Base-by-base conservation (phyloP, 345 rosid species). In the Gossypium longicalyx region DNA sequence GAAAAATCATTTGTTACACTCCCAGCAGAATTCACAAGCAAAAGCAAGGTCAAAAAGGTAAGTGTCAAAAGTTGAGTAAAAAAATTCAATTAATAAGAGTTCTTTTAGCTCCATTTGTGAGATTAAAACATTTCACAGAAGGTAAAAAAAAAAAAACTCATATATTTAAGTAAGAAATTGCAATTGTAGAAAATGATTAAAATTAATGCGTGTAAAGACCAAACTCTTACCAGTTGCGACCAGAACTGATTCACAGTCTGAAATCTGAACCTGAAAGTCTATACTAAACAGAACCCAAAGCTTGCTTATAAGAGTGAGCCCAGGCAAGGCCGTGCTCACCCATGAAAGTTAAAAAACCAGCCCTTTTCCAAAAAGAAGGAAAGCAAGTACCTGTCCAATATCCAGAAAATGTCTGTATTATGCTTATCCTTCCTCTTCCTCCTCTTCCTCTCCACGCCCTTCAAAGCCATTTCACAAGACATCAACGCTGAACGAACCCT, bases 401-500 rank as follows among this genome's bases (percentile, higher is more conserved):
- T 2, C 59, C 25, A 54, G 53, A 76, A 48, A 67, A 76, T 76
- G 54, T 49, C 1, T n/a, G 10, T 51, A 10, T 48, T 19, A 51
- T 17, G 2, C 13, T 29, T 60, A 17, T 12, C 68, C 16, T 16
- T 16, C 44, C 41, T 84, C 75, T 16, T 83, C 52, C 16, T 91
- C 41, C 56, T 85, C 67, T 67, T 91, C 16, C 15, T 71, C 12
- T 75, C 74, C 38, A 0, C 79, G 9, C 89, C 98, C 84, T 75
- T 84, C 9, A 2, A 19, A 0, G 90, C 84, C 45, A 83, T 80
- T 80, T 83, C 97, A 0, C 97, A 91, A 67, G 12, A 25, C 53
- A 63, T 20, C 3, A 53, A 27, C 49, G 2, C 72, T 15, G 60
- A 95, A 20, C 82, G 68, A 71, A 27, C 87, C 12, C 79, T 83